Base-by-base conservation (phyloP, 2,329 filamentous ascomycete genomes). In the Phialocephala sp. region DNA sequence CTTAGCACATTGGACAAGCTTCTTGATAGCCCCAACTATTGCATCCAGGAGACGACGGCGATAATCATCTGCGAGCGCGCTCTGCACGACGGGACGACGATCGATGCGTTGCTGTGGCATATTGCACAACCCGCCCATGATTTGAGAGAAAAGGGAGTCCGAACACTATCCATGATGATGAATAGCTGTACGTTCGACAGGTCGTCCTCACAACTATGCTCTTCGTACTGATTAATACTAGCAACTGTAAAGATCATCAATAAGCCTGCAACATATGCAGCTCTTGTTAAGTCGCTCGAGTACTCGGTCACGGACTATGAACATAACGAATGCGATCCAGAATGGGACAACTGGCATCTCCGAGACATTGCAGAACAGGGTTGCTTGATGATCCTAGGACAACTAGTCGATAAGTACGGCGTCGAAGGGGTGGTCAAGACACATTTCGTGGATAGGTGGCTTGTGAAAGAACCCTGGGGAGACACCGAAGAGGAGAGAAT, bases 381-480 rank as follows among this genome's bases (percentile, higher is more conserved):
- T 27, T 87, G 84, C 66, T 81, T 90, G 56, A 81, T 85, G 77
- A 82, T 90, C 55, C 73, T 88, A 57, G 77, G 79, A 39, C 82
- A 87, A 66, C 79, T 93, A 2, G 80, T 90, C n/a, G 83, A 71
- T n/a, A 72, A 73, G 43, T 74, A 82, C 66, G 84, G 86, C 20
- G 79, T 84, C 1, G 81, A 83, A 32, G 83, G 83, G 61, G 78
- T 93, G 20, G 79, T 89, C 63, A 82, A 86, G 74, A 87, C 89
- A 43, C 83, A 84, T 8, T 87, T 94, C 68, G 83, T 94, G 45
- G 87, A 89, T 66, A 87, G 86, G 63, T 94, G 91, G 91, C 83
- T 94, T n/a, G 84, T 82, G 39, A 87, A 86, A 71, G 92, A 93
- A 75, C 85, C 87, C 8, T 93, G 91, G 81, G 91, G 90, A 22